A percentile compares a stretch with the other conserved stretches of the same genome.
These are phyloP conservation scores for Aegilops bicornis DNA, from an alignment of 176 grass and related monocot genomes.

Conservation along the genomic window DNA sequence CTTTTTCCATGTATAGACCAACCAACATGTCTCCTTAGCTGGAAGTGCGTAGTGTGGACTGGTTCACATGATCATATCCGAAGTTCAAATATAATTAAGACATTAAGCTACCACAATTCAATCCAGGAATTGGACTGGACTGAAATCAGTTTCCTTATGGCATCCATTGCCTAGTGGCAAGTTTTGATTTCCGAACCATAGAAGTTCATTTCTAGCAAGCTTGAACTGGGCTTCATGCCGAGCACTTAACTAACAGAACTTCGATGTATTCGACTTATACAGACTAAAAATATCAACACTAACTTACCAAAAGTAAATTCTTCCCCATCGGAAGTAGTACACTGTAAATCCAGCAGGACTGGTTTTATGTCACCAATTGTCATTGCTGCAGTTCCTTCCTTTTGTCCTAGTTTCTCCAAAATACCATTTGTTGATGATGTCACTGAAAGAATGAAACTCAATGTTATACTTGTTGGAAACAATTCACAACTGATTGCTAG, in stretches of 20 bases:
- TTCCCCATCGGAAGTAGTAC: slow-evolving; percentile 46
- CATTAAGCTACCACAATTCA: neutral
- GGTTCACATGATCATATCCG: neutral
- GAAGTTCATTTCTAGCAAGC: neutral
- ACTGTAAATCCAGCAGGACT: slow-evolving; percentile 66
- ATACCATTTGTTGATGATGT: slow-evolving; percentile 66
- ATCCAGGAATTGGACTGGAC: neutral
- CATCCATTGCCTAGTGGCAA: neutral
- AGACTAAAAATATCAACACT: slow-evolving; percentile 4
- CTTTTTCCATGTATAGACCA: neutral
- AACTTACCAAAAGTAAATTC: slow-evolving; percentile 59
- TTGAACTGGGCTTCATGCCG: no score
- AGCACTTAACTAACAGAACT: neutral
- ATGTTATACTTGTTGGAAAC: neutral
- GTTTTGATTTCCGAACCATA: neutral
- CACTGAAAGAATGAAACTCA: slow-evolving; percentile 47
- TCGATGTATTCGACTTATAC: neutral
- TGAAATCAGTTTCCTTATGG: neutral
- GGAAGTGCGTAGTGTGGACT: neutral
- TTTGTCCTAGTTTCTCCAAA: slow-evolving; percentile 68
- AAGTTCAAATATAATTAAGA: neutral
- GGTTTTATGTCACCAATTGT: slow-evolving; percentile 64
- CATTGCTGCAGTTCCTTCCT: slow-evolving; percentile 72
- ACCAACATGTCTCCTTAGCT: neutral
- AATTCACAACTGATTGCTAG: neutral